Base-by-base conservation (phyloP, 1,284 basidiomycete genomes). In the Apiotrichum siamense region DNA sequence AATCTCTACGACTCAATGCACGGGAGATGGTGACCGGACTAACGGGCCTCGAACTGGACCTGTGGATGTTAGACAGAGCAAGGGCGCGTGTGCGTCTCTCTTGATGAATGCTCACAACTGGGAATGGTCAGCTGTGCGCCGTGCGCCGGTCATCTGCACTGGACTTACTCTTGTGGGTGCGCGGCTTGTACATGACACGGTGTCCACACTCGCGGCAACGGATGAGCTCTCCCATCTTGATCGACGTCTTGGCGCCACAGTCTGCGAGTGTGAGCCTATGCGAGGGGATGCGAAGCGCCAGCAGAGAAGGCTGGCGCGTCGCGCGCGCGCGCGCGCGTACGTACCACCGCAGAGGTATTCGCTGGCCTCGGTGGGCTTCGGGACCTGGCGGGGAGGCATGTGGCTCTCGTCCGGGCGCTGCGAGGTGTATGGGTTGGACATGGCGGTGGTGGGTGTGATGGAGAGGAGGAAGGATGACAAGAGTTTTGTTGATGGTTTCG, bases 141-240 rank as follows among this genome's bases (percentile, higher is more conserved):
- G 21, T n/a, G 7, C 12, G 17, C 27, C 18, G 15, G 24, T 4
- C n/a, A 27, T 4, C 13, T 5, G 24, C 6, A 32, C n/a, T 13
- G 23, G 12, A 83, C 88, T 72, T 70, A 97, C 94, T 96, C 78
- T 90, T 80, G 70, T 84, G 89, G 20, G 93, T 97, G 64, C 94
- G 79, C 75, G 96, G 96, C 78, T 98, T 98, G 79, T 97, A 97
- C 90, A 98, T 96, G 72, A 98, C 93, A 58, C 94, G 84, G 74
- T 97, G 94, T 3, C 94, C 94, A 68, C 94, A 98, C 72, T 97
- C 92, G 64, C 88, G 82, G 77, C 94, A 98, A 51, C 94, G 85
- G 64, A 97, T 96, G 40, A 91, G 89, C 73, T 98, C 94, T 55
- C 88, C 79, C n/a, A 88, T 79, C 72, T 85, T 86, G 72, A 97